phyloP scores from a whole-genome alignment of 805 yeast species.

The Myxozyma melibiosi region DNA sequence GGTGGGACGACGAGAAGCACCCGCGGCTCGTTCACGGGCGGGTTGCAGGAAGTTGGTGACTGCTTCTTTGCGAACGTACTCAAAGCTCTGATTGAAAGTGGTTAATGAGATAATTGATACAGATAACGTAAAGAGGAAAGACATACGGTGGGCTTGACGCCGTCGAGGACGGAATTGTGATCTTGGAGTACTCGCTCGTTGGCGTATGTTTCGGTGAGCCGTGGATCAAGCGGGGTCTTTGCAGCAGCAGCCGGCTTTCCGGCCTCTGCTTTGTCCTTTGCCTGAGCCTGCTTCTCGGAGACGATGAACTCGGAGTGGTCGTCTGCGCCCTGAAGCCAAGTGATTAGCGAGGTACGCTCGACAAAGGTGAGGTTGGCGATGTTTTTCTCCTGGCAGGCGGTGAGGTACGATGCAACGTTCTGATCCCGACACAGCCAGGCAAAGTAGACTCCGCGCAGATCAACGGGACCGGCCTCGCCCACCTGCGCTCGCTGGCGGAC shows the following conservation, averaged over 20 bases:
- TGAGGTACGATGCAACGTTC: constrained; percentile 78
- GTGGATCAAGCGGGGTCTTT: constrained; percentile 50
- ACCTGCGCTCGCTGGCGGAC: constrained; percentile 53
- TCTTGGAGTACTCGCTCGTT: constrained; percentile 50
- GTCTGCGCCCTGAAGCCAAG: constrained; percentile 76
- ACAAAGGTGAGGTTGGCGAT: constrained; percentile 76
- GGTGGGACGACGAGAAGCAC: not conserved
- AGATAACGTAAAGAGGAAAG: not conserved
- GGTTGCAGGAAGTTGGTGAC: constrained; percentile 32
- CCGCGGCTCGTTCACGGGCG: constrained; percentile 9
- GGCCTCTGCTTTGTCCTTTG: not conserved
- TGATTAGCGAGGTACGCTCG: constrained; percentile 79
- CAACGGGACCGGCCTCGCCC: constrained; percentile 34
- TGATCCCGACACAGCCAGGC: constrained; percentile 78
- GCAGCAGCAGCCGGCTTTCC: not conserved
- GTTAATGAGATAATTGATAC: not conserved
- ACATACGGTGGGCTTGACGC: constrained; percentile 39
- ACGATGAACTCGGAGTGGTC: constrained; percentile 39
- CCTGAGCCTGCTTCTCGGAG: not conserved
- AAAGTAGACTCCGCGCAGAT: constrained; percentile 64
- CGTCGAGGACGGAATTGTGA: constrained; percentile 48
- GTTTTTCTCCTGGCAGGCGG: constrained; percentile 64
- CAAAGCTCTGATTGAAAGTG: constrained; percentile 35
- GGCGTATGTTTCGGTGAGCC: constrained; percentile 49
- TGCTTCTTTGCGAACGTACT: constrained; percentile 43